Conservation (phyloP, 164 flowering plant genomes). For the Nelumbo lutea region DNA sequence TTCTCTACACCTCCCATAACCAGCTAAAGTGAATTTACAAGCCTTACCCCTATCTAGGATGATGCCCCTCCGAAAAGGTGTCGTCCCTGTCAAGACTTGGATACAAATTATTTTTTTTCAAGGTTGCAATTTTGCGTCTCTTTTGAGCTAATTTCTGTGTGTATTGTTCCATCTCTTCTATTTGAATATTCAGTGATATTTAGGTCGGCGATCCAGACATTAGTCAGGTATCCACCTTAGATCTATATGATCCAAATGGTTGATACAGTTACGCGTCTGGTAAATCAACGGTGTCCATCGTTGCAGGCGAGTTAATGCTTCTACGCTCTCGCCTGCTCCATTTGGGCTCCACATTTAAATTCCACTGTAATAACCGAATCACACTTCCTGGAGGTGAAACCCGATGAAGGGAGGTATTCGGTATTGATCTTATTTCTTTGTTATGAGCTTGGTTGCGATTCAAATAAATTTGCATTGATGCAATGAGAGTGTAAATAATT, state of each 20-base stretch:
- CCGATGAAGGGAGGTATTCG: too few relatives aligned
- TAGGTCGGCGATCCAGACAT: not conserved
- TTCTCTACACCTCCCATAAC: slow-evolving; percentile 5
- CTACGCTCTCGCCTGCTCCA: slow-evolving; percentile 5
- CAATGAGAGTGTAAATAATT: too few relatives aligned
- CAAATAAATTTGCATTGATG: too few relatives aligned
- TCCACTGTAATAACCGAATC: too few relatives aligned
- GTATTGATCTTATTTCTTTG: too few relatives aligned
- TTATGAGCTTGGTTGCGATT: too few relatives aligned
- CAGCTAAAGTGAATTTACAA: not conserved
- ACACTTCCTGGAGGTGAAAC: too few relatives aligned
- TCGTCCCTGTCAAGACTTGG: not conserved
- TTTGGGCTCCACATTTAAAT: not conserved
- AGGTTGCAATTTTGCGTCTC: not conserved
- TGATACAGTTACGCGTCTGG: slow-evolving; percentile 5
- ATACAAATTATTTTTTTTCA: not conserved
- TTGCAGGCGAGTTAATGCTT: not conserved
- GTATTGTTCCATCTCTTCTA: too few relatives aligned
- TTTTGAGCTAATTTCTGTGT: too few relatives aligned
- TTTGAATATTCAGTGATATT: too few relatives aligned
- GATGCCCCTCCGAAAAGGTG: not conserved
- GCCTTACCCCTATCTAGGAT: not conserved
- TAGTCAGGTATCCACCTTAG: slow-evolving; percentile 3
- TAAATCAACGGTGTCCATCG: slow-evolving; percentile 1
- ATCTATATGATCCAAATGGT: not conserved